These are phyloP conservation scores for Dictyostelium capitatum DNA, from an alignment of 78 protist species.

Conservation along the genomic window DNA sequence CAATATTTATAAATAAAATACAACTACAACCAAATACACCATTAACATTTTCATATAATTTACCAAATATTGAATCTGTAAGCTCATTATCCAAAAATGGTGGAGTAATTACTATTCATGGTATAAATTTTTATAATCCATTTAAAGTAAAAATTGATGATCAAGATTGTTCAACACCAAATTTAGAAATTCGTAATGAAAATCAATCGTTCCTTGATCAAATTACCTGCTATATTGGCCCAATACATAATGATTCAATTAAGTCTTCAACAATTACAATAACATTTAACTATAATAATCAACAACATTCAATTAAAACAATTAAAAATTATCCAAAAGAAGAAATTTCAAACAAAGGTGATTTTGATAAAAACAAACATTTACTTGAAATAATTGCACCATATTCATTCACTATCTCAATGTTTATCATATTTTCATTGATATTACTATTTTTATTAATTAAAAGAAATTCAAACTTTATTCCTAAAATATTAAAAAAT, in stretches of 20 bases:
- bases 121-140: not conserved
- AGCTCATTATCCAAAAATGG: not conserved
- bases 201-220: not conserved
- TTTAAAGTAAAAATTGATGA: not conserved
- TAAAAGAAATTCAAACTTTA: no score
- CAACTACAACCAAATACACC: not conserved
- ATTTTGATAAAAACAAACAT: no score
- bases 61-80: not conserved
- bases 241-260: not conserved
- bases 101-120: slow-evolving; percentile 4
- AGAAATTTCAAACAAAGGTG: no score
- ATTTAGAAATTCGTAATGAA: not conserved
- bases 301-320: no score
- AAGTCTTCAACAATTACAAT: not conserved
- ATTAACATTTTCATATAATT: not conserved
- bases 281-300: no score
- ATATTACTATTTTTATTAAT: no score
- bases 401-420: no score
- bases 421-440: no score
- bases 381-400: no score
- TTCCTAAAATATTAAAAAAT: no score
- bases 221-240: not conserved
- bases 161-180: not conserved
- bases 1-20: not conserved
- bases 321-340: no score